phyloP scores from a whole-genome alignment of 23 red algal genomes.

The Gracilaria caudata region DNA sequence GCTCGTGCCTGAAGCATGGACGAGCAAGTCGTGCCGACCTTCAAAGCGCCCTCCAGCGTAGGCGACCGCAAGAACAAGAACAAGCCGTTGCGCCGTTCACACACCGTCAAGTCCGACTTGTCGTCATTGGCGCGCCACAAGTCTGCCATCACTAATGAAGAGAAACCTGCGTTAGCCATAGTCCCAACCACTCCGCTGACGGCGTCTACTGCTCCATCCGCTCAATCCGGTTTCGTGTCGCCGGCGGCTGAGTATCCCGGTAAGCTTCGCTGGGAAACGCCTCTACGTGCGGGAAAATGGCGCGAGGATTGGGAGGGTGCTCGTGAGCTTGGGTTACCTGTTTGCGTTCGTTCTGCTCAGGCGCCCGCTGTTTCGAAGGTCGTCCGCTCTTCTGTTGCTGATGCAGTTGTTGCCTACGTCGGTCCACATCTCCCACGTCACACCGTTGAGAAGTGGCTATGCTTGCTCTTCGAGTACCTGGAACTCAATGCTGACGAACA shows the following conservation, averaged over 20 bases:
- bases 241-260: slow-evolving; percentile 48
- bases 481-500: slow-evolving; percentile 93
- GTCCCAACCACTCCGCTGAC: background rate
- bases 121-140: slow-evolving; percentile 2
- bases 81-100: background rate
- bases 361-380: slow-evolving; percentile 34
- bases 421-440: slow-evolving; percentile 55
- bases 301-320: slow-evolving; percentile 75
- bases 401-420: slow-evolving; percentile 81
- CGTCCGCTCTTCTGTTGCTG: slow-evolving; percentile 52
- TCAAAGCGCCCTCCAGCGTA: background rate
- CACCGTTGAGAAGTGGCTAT: slow-evolving; percentile 96
- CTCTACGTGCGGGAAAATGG: slow-evolving; percentile 60
- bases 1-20: slow-evolving; percentile 13
- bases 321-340: slow-evolving; percentile 45
- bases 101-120: slow-evolving; percentile 16
- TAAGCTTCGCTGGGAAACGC: slow-evolving; percentile 79
- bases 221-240: background rate
- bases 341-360: slow-evolving; percentile 37
- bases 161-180: background rate
- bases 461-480: slow-evolving; percentile 88
- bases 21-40: slow-evolving; percentile 45
- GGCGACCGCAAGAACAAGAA: slow-evolving; percentile 3
- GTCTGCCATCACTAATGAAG: background rate
- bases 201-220: background rate